Conservation (phyloP, 2,329 filamentous ascomycete genomes). For the Aspergillus aculeatinus region DNA sequence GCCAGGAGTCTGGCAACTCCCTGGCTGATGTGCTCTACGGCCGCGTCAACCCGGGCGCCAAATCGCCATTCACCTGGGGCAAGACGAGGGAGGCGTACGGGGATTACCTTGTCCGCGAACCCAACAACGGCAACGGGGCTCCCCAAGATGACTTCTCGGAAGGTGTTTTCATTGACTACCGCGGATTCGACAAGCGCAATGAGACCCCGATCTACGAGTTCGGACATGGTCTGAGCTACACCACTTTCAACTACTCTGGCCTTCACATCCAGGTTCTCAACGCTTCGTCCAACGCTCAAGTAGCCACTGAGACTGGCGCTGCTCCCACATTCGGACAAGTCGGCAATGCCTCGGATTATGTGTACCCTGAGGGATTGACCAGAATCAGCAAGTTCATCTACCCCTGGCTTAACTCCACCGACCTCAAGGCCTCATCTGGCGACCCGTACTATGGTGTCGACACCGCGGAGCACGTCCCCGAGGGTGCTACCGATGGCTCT, state of each 20-base stretch:
- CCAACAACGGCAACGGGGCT: slow-evolving; percentile 56
- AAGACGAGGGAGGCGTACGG: slow-evolving; percentile 55
- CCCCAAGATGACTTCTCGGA: slow-evolving; percentile 62
- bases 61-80: slow-evolving; percentile 63
- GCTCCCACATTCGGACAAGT: slow-evolving; percentile 55
- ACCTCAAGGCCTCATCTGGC: slow-evolving; percentile 51
- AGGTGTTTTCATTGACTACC: slow-evolving; percentile 60
- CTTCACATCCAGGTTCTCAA: slow-evolving; percentile 49
- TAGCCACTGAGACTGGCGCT: slow-evolving; percentile 52
- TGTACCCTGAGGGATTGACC: slow-evolving; percentile 55
- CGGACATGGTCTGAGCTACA: slow-evolving; percentile 62
- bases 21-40: slow-evolving; percentile 74
- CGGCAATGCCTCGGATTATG: slow-evolving; percentile 52
- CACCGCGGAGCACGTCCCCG: slow-evolving; percentile 51
- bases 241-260: slow-evolving; percentile 62
- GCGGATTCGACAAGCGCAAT: slow-evolving; percentile 54
- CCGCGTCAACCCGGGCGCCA: slow-evolving; percentile 60
- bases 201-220: slow-evolving; percentile 62
- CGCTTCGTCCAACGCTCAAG: slow-evolving; percentile 53
- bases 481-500: slow-evolving; percentile 51
- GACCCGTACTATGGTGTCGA: slow-evolving; percentile 57
- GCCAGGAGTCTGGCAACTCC: slow-evolving; percentile 73
- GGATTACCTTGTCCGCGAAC: slow-evolving; percentile 55
- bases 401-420: slow-evolving; percentile 62
- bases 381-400: slow-evolving; percentile 60